Conservation (phyloP, 371 early-diverging fungal species). For the Actinomortierella ambigua region DNA sequence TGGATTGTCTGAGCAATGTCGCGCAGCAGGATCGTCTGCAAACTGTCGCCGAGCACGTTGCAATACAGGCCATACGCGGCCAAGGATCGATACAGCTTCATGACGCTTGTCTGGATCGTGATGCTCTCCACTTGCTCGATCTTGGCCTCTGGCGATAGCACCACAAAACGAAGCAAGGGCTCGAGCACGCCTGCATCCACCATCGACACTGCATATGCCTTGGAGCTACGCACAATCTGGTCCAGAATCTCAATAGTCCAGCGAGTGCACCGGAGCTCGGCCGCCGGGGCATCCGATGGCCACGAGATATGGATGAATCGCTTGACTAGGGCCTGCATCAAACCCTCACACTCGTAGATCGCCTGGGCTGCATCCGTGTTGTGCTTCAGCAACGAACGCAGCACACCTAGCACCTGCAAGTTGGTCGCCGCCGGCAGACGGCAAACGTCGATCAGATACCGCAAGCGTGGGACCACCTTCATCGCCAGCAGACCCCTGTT, state of each 20-base stretch:
- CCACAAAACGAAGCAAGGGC: constrained; percentile 49
- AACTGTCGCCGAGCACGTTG: constrained; percentile 40
- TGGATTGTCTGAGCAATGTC: constrained; percentile 15
- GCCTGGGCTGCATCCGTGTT: constrained; percentile 52
- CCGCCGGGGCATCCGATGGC: constrained; percentile 49
- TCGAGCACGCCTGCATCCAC: constrained; percentile 47
- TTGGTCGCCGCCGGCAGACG: constrained; percentile 49
- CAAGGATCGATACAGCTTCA: constrained; percentile 53
- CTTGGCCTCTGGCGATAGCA: constrained; percentile 49
- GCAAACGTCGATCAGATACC: constrained; percentile 56
- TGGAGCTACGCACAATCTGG: constrained; percentile 51
- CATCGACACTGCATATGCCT: constrained; percentile 49
- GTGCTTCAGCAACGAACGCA: constrained; percentile 52
- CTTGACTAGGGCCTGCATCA: constrained; percentile 52
- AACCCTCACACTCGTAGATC: constrained; percentile 53
- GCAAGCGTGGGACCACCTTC: constrained; percentile 59
- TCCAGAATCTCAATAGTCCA: constrained; percentile 51
- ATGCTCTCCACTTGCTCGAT: constrained; percentile 22
- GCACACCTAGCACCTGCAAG: constrained; percentile 49
- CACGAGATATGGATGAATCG: constrained; percentile 51
- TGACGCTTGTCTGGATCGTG: constrained; percentile 52
- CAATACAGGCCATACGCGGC: constrained; percentile 58
- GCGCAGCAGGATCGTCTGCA: constrained; percentile 27
- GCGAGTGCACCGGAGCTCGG: constrained; percentile 45
- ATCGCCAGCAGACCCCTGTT: constrained; percentile 59